Conservation (phyloP, 768 basidiomycete genomes). For the Mycena albidolilacea region DNA sequence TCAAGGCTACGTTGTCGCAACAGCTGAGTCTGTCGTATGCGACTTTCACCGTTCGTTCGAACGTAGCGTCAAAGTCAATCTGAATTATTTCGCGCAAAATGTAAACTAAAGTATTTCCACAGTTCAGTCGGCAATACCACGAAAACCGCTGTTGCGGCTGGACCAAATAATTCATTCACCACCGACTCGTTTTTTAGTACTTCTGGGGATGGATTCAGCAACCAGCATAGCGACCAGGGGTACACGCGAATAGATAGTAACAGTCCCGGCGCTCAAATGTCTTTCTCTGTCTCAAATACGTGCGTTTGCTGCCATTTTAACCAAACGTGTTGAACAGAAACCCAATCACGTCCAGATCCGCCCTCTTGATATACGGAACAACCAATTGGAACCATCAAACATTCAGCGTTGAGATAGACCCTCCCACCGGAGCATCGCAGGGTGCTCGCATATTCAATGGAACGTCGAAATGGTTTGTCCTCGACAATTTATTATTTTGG, state of each 20-base stretch:
- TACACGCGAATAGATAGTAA: slow-evolving; percentile 39
- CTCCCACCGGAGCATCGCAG: slow-evolving; percentile 37
- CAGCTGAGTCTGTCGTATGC: slow-evolving; percentile 33
- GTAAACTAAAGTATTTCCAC: not conserved
- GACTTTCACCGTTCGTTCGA: slow-evolving; percentile 33
- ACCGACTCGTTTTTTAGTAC: slow-evolving; percentile 37
- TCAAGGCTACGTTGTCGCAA: slow-evolving; percentile 33
- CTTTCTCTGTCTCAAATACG: slow-evolving; percentile 37
- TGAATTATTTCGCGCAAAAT: not conserved
- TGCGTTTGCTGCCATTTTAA: slow-evolving; percentile 12
- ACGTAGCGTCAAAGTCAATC: slow-evolving; percentile 3
- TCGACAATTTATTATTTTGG: slow-evolving; percentile 39
- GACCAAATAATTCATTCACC: slow-evolving; percentile 22
- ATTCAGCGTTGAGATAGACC: slow-evolving; percentile 35
- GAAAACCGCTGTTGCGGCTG: slow-evolving; percentile 29
- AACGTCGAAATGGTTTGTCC: slow-evolving; percentile 43
- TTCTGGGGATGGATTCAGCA: slow-evolving; percentile 31
- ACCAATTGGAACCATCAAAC: slow-evolving; percentile 39
- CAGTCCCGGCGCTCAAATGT: slow-evolving; percentile 26
- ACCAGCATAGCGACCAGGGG: slow-evolving; percentile 31
- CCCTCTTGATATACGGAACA: slow-evolving; percentile 39
- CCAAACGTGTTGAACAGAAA: not conserved
- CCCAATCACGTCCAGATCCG: slow-evolving; percentile 31
- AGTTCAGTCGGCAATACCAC: slow-evolving; percentile 31
- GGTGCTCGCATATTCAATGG: slow-evolving; percentile 40